Evolutionary conservation across 2,329 filamentous ascomycete species (phyloP), one percentile per base, ranked within the genome.

Genomic region (Xylaria sp.): DNA sequence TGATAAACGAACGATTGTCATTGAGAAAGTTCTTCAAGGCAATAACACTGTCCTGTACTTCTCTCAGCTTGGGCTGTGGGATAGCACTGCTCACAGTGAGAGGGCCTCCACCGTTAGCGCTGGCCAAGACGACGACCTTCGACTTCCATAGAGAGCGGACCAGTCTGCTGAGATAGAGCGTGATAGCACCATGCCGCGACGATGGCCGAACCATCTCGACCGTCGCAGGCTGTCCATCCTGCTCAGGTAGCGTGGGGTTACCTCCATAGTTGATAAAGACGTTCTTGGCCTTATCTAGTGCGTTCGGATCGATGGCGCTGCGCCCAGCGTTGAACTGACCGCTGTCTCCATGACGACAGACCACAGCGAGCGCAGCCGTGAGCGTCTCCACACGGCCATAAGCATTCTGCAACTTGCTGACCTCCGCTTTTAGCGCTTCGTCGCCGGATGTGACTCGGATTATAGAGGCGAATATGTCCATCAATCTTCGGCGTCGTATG

Each of bases 191-290:
- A 69, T 97, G 92, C 48, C 94, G 86, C 6, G 92, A 91, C 1
- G 94, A 97, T 5, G 94, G 89, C 55, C 86, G 84, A 49, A 97
- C 92, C 35, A 88, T 89, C 59, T 97, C 93, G 9, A 92, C 84
- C 0, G 87, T 86, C 4, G 89, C 81, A 3, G 85, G 79, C 39
- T 85, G 84, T 63, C 92, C 92, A 62, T 87, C 84, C 7, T 82
- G 83, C 70, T 96, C 91, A 18, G 91, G 89, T 63, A 96, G 80
- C 4, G 87, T 89, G 0, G 94, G 90, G 69, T 92, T 90, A 35
- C 94, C 94, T 54, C 94, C 94, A 72, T 89, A 92, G 66, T 96
- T 92, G 59, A 97, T 92, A 73, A 97, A 97, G 1, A 89, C 89
- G 63, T 90, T 88, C 60, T 91, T 85, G 3, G 93, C 94, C 62